Evolutionary conservation across 495 filamentous ascomycete species (phyloP).

Genomic region (Lasiosphaeria ovina): DNA sequence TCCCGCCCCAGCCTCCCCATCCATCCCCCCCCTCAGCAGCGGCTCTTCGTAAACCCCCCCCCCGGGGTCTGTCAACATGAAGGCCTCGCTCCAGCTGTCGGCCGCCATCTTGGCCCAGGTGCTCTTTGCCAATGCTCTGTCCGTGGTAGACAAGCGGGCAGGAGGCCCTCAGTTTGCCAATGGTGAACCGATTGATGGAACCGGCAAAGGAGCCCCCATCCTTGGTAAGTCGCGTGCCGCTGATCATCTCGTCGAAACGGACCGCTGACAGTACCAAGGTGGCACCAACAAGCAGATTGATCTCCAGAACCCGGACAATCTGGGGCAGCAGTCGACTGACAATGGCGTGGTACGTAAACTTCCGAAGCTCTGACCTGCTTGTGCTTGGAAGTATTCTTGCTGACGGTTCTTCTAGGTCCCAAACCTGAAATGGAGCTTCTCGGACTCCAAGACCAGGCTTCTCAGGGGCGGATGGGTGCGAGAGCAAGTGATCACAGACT

Average conservation of each 20-base stretch:
- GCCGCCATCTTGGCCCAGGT: slow-evolving; percentile 5
- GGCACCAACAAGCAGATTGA: slow-evolving; percentile 53
- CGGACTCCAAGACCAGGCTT: slow-evolving; percentile 58
- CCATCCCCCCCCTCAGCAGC: not conserved
- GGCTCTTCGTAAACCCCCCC: not conserved
- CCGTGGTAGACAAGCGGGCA: not conserved
- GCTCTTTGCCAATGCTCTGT: slow-evolving; percentile 11
- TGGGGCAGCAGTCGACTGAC: slow-evolving; percentile 57
- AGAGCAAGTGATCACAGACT: slow-evolving; percentile 59
- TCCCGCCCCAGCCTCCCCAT: not conserved
- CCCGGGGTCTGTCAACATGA: slow-evolving; percentile 6
- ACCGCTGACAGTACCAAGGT: slow-evolving; percentile 27
- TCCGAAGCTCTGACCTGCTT: too few relatives aligned
- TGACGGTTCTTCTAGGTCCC: slow-evolving; percentile 26
- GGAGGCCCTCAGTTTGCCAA: slow-evolving; percentile 35
- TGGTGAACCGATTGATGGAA: slow-evolving; percentile 54
- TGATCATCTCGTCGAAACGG: not conserved
- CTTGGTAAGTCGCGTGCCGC: slow-evolving; percentile 40
- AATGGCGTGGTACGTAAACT: slow-evolving; percentile 40
- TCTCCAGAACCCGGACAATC: slow-evolving; percentile 58
- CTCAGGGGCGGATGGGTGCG: slow-evolving; percentile 63
- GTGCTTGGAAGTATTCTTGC: too few relatives aligned
- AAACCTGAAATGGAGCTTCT: slow-evolving; percentile 66
- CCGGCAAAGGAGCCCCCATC: slow-evolving; percentile 56
- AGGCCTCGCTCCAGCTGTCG: slow-evolving; percentile 7